Evolutionary conservation across 1,284 basidiomycete genomes (phyloP).

Genomic region (Ceratobasidium sp.): DNA sequence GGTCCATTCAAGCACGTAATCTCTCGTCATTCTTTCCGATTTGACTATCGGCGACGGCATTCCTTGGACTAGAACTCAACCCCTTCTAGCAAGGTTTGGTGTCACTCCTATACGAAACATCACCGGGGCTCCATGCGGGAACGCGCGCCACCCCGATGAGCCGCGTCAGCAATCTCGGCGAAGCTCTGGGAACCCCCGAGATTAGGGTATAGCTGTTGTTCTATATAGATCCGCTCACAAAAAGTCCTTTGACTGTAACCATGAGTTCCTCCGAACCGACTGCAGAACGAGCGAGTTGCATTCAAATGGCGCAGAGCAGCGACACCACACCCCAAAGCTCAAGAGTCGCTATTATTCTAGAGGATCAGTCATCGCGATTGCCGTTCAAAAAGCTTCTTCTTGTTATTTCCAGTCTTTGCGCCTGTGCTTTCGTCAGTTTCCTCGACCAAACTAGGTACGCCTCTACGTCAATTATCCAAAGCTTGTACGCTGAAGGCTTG

Average conservation of each 20-base stretch:
- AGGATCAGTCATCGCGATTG: neutral
- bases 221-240: neutral
- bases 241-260: too few species aligned
- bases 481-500: too few species aligned
- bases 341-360: neutral
- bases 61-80: too few species aligned
- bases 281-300: too few species aligned
- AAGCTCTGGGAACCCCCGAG: neutral
- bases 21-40: too few species aligned
- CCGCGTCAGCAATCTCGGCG: neutral
- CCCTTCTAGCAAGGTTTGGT: too few species aligned
- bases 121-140: too few species aligned
- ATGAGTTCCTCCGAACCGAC: too few species aligned
- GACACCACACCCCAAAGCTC: neutral
- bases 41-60: too few species aligned
- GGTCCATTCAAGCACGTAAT: too few species aligned
- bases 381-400: slow-evolving; percentile 34
- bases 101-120: too few species aligned
- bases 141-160: neutral
- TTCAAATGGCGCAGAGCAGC: neutral
- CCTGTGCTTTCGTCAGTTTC: slow-evolving; percentile 29
- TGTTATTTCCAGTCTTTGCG: slow-evolving; percentile 22
- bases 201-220: neutral
- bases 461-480: too few species aligned
- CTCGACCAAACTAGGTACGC: slow-evolving; percentile 34